Percentiles rank a stretch among this genome's conserved stretches.
Evolutionary conservation across 257 asterid genomes (phyloP).

Genomic region (Linaria vulgaris): DNA sequence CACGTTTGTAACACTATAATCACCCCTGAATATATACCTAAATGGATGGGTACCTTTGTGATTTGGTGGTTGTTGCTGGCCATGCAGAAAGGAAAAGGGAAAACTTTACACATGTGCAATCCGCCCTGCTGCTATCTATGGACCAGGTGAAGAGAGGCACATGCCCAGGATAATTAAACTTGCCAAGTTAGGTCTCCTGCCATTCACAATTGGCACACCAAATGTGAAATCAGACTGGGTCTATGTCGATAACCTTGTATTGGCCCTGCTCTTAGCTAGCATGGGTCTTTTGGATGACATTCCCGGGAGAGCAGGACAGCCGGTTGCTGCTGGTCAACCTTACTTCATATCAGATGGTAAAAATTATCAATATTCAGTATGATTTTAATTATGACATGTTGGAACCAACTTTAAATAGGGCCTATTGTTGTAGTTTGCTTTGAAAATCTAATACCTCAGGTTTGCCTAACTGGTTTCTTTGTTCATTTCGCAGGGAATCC

Average conservation of each 20-base stretch:
- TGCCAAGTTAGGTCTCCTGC: slow-evolving; percentile 83
- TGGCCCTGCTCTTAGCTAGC: slow-evolving; percentile 85
- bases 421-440: background rate
- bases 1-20: background rate
- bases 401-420: too few species aligned
- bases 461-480: slow-evolving; percentile 16
- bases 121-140: slow-evolving; percentile 98
- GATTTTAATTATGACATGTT: background rate
- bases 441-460: background rate
- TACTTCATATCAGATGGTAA: slow-evolving; percentile 96
- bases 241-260: slow-evolving; percentile 76
- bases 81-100: slow-evolving; percentile 56
- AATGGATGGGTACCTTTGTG: slow-evolving; percentile 8
- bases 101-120: slow-evolving; percentile 78
- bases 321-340: slow-evolving; percentile 92
- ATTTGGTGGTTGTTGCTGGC: slow-evolving; percentile 16
- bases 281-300: slow-evolving; percentile 94
- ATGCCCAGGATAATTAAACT: slow-evolving; percentile 75
- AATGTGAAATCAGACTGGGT: slow-evolving; percentile 91
- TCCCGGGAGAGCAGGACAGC: slow-evolving; percentile 76
- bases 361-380: slow-evolving; percentile 8
- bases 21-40: too few species aligned
- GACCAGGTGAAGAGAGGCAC: slow-evolving; percentile 98
- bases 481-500: slow-evolving; percentile 66
- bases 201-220: slow-evolving; percentile 59